Evolutionary conservation across 345 rosid genomes (phyloP), one percentile per base, ranked within the genome.

Genomic region (Gossypium ekmanianum): DNA sequence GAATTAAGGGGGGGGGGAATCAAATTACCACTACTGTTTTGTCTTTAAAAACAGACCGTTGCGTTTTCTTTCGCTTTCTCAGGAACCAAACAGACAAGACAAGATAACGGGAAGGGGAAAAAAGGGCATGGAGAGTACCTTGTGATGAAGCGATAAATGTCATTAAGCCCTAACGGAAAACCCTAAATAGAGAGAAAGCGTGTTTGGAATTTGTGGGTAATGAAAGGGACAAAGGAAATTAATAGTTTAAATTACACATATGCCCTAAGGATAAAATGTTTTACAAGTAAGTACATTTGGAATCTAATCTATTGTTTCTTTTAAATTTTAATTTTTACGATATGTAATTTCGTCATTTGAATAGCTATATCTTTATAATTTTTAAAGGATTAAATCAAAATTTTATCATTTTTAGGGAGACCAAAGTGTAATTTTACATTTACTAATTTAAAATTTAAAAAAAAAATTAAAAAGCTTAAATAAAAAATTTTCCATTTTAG

Each of bases 1-100:
- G 43, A 34, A 34, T 34, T 34, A 34, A 5, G 0, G 7, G 7
- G 4, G 34, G 1, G 34, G 5, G 39, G 6, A 34, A 34, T 34
- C 7, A 34, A 34, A 45, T 9, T 58, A 45, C 50, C 50, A 45
- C 50, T 9, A 45, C 50, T 10, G 3, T 45, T 45, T 45, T 34
- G 50, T 10, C 12, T 45, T 10, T 12, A 3, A 24, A 56, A 18
- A 56, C 2, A 9, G 26, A 20, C 3, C 26, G 18, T 17, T n/a
- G 11, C 9, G 11, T 17, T 11, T 17, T 27, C 29, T 29, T 51
- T 17, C 18, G 9, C 4, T 51, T 63, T 51, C 51, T 27, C 7
- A 17, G 61, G 29, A 61, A 74, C 12, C 76, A 74, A 50, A 74
- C 63, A 74, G 52, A 64, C 12, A 34, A 34, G 39, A 34, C 39